Evolutionary conservation across 1,139 yeast genomes (phyloP), one percentile per base, ranked within the genome.

Genomic region (Trichomonascaceae sp.): DNA sequence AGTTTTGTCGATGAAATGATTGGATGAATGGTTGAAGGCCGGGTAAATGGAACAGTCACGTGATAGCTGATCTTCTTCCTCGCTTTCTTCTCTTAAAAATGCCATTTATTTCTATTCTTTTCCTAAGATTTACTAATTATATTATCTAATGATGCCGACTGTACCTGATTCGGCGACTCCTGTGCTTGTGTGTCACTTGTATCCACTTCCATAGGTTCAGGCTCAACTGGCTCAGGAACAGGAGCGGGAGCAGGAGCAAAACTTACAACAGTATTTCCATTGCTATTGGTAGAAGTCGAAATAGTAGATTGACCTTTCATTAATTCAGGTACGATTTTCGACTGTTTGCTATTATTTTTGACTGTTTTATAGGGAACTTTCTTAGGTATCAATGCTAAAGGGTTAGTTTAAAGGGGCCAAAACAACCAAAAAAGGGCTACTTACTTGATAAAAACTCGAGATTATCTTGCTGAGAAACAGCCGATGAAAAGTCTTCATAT

Each of bases 401-500:
- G n/a, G 43, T 36, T 32, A 47, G 49, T 18, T 17, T 3, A 8
- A 17, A 15, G 22, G 3, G 10, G n/a, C n/a, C n/a, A n/a, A n/a
- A 17, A 19, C 5, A 10, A 13, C 9, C 22, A 2, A 43, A 2
- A 13, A 17, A 19, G 24, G 6, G 24, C 24, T 38, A 53, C 56
- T 50, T 47, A 53, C 56, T 55, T 15, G 76, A 70, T 58, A 91
- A 74, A 65, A 91, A 91, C 52, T 78, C 76, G 55, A 88, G 77
- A 41, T 85, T 79, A 53, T 87, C 95, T 58, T 80, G 82, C 53
- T 78, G 75, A 19, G 79, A 66, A 0, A 88, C 95, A 1, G 89
- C 91, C 41, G 77, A 75, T 45, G 95, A 82, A 65, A 89, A 78
- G 66, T 91, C 96, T 55, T 81, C 80, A 68, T 90, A 90, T 51